Conservation (phyloP, 2,329 filamentous ascomycete species). For the Colletotrichum cuscutae region DNA sequence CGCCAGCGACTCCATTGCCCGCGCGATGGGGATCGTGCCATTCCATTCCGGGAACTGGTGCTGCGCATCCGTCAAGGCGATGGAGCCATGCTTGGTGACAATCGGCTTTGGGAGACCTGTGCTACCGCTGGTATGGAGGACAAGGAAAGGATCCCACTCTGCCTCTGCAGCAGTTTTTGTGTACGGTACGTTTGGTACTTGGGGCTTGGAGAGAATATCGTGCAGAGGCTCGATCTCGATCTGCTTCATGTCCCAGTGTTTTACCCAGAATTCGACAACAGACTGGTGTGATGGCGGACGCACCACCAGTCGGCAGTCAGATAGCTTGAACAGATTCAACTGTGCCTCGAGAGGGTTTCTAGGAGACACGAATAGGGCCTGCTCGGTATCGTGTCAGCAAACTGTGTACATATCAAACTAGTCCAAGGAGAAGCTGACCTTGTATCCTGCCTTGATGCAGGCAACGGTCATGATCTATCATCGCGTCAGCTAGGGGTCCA, state of each 20-base stretch:
- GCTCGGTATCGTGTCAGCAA: not conserved
- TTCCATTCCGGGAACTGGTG: slow-evolving; percentile 10
- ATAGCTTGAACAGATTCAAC: slow-evolving; percentile 56
- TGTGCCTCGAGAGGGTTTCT: slow-evolving; percentile 58
- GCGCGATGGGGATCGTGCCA: slow-evolving; percentile 37
- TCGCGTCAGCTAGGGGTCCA: not conserved
- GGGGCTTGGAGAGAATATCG: slow-evolving; percentile 47
- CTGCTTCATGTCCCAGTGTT: slow-evolving; percentile 49
- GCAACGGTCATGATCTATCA: slow-evolving; percentile 44
- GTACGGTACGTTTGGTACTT: slow-evolving; percentile 48
- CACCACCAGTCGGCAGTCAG: slow-evolving; percentile 52
- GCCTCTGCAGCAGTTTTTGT: slow-evolving; percentile 52
- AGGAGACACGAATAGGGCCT: slow-evolving; percentile 56
- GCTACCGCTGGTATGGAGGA: slow-evolving; percentile 58
- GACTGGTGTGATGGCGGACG: slow-evolving; percentile 44
- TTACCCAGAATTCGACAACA: slow-evolving; percentile 49
- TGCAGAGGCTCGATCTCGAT: slow-evolving; percentile 46
- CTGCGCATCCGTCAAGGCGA: slow-evolving; percentile 45
- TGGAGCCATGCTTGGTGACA: slow-evolving; percentile 48
- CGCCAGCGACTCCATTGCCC: slow-evolving; percentile 44
- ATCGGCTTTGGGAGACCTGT: slow-evolving; percentile 59
- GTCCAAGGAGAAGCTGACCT: slow-evolving; percentile 39
- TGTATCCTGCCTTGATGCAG: slow-evolving; percentile 48
- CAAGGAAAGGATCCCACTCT: slow-evolving; percentile 51
- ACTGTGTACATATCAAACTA: slow-evolving; percentile 43